Percentiles rank a stretch among this genome's conserved stretches.
These are phyloP conservation scores for Phlyctochytrium arcticum DNA, from an alignment of 192 early-diverging fungal species.

Conservation along the genomic window DNA sequence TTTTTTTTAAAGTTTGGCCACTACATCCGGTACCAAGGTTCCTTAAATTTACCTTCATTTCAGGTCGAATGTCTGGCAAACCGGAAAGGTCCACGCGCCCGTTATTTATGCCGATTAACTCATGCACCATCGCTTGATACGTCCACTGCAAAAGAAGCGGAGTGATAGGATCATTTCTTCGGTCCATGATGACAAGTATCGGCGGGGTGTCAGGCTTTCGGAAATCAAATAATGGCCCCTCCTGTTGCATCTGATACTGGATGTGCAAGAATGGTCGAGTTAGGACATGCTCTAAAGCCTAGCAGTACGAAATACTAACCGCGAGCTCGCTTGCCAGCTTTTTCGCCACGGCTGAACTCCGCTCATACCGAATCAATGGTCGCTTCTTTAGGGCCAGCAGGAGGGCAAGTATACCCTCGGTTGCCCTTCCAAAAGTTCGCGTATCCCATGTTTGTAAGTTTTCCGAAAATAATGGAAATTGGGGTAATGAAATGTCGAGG, in stretches of 20 bases:
- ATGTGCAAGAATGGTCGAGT: not conserved
- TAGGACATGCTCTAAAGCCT: not conserved
- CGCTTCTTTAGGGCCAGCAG: slow-evolving; percentile 87
- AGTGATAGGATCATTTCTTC: slow-evolving; percentile 92
- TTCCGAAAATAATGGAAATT: slow-evolving; percentile 68
- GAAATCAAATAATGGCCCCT: slow-evolving; percentile 72
- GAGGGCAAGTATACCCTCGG: slow-evolving; percentile 73
- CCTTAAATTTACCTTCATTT: slow-evolving; percentile 64
- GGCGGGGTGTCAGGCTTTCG: slow-evolving; percentile 76
- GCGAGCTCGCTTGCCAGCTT: slow-evolving; percentile 76
- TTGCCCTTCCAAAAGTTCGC: slow-evolving; percentile 66
- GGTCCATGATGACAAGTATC: slow-evolving; percentile 85
- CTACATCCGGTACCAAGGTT: not conserved
- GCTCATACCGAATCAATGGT: slow-evolving; percentile 87
- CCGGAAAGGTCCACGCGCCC: slow-evolving; percentile 86
- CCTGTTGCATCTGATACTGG: slow-evolving; percentile 75
- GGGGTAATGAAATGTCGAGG: slow-evolving; percentile 61
- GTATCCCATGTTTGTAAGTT: slow-evolving; percentile 72
- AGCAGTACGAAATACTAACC: slow-evolving; percentile 43
- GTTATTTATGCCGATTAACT: slow-evolving; percentile 88
- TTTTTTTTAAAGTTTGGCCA: slow-evolving; percentile 1
- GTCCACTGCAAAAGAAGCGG: slow-evolving; percentile 96
- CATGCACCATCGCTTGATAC: slow-evolving; percentile 98
- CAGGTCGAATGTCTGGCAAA: slow-evolving; percentile 75
- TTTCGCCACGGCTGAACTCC: slow-evolving; percentile 74